Evolutionary conservation across 805 yeast species (phyloP), one percentile per base, ranked within the genome.

Genomic region (Cyberlindnera euphorbiiphila): DNA sequence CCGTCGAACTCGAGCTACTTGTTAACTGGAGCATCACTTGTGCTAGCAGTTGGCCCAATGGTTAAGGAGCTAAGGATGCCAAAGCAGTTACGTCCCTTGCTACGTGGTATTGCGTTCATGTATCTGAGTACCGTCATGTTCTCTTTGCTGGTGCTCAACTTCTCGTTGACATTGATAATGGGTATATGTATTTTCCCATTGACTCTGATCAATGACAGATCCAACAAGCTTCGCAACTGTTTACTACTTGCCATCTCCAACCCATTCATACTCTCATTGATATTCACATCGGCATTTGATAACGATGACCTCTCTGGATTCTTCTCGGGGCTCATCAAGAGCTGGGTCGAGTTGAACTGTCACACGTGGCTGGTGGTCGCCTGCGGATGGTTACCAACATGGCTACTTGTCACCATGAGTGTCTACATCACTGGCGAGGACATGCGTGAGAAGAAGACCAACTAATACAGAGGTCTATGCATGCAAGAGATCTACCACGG

Each of bases 291-390:
- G 32, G 59, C 37, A 14, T 45, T 57, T 29, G 43, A 45, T 10
- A 38, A 35, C 11, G 13, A 23, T 31, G 45, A 46, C 2, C 27
- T 50, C 6, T 5, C 20, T 13, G 58, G 51, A 25, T 46, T 64
- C 2, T 65, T 81, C 36, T 54, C 60, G 15, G 76, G 78, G 0
- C 62, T 88, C 12, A 56, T 80, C 9, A 66, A 73, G 19, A 76
- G 86, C 4, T 85, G 89, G 82, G 54, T 65, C 18, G 74, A 78
- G 25, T 61, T 85, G 39, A 83, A 82, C 39, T 80, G 84, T 42
- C 87, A 95, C 91, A 84, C 95, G 0, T 87, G 95, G 89, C 71
- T 76, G 39, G 72, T 85, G 17, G 56, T 88, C 2, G 66, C 78
- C 27, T 63, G 81, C 28, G 85, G 87, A 0, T 88, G 96, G 95